These are phyloP conservation scores for Alloascoidea africana DNA, from an alignment of 805 yeast genomes.

Conservation along the genomic window DNA sequence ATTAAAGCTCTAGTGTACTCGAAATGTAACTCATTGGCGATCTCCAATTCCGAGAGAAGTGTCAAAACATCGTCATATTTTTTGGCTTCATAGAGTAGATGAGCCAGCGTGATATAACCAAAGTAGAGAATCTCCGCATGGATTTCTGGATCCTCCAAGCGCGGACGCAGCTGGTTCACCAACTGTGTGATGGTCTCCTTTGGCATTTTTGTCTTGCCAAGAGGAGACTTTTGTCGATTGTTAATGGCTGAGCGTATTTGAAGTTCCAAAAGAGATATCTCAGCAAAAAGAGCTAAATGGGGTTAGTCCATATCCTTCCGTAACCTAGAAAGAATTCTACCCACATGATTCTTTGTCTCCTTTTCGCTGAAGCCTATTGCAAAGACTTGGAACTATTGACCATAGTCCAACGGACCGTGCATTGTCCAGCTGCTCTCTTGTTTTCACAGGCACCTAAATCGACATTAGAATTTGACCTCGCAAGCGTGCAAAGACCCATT, in stretches of 20 bases:
- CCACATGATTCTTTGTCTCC: neutral
- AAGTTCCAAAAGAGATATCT: conserved; percentile 11
- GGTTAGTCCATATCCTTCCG: too few species aligned
- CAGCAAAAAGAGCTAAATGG: neutral
- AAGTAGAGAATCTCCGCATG: conserved; percentile 1
- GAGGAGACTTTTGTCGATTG: conserved; percentile 2
- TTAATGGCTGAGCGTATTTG: conserved; percentile 4
- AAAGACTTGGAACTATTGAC: neutral
- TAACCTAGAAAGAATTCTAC: neutral
- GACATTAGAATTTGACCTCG: too few species aligned
- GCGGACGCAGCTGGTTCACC: conserved; percentile 1
- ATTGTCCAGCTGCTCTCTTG: neutral
- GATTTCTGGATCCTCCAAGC: conserved; percentile 2
- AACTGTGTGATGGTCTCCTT: neutral
- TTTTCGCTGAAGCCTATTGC: neutral
- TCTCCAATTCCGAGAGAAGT: conserved; percentile 5
- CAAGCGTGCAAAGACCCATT: too few species aligned
- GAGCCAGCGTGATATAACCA: conserved; percentile 9
- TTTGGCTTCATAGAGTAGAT: conserved; percentile 7
- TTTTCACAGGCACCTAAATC: neutral
- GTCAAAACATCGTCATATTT: conserved; percentile 6
- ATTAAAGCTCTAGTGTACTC: conserved; percentile 8
- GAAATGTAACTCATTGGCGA: conserved; percentile 5
- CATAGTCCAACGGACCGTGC: neutral
- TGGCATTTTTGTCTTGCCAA: neutral